A percentile compares a stretch with the other conserved stretches of the same genome.
These are phyloP conservation scores for Dictyostelium firmibasis DNA, from an alignment of 78 protist genomes.

Conservation along the genomic window DNA sequence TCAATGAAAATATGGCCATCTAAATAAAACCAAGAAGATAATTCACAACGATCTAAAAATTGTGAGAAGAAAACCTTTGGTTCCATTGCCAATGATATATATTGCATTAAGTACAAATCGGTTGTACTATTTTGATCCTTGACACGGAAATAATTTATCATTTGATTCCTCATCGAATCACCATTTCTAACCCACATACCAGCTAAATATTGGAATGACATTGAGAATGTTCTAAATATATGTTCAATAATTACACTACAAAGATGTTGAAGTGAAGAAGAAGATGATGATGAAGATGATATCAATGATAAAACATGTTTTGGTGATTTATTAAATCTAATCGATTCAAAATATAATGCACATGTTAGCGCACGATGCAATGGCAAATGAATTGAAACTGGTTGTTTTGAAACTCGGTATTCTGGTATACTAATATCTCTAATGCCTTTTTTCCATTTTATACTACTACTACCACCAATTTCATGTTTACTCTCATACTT, in stretches of 20 bases:
- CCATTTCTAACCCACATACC: constrained; percentile 50
- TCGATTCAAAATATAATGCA: not conserved
- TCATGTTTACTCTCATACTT: not conserved
- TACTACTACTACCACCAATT: not conserved
- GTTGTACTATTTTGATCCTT: not conserved
- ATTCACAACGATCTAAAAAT: constrained; percentile 31
- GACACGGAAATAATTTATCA: not conserved
- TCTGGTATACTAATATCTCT: constrained; percentile 3
- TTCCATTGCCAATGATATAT: not conserved
- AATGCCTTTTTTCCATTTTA: constrained; percentile 23
- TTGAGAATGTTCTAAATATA: not conserved
- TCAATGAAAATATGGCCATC: constrained; percentile 27
- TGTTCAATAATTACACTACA: not conserved
- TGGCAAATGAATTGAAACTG: constrained; percentile 41
- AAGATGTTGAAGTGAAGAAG: not conserved
- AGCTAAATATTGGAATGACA: not conserved
- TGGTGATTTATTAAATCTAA: not conserved
- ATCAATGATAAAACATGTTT: not conserved
- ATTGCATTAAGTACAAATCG: constrained; percentile 17
- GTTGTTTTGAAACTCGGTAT: constrained; percentile 23
- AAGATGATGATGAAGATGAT: not conserved
- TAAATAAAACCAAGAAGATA: constrained; percentile 25
- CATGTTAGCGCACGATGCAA: constrained; percentile 8
- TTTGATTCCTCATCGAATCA: not conserved
- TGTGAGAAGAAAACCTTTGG: constrained; percentile 21